Evolutionary conservation across 257 asterid genomes (phyloP), one percentile per base, ranked within the genome.

Genomic region (Orobanche coerulescens): DNA sequence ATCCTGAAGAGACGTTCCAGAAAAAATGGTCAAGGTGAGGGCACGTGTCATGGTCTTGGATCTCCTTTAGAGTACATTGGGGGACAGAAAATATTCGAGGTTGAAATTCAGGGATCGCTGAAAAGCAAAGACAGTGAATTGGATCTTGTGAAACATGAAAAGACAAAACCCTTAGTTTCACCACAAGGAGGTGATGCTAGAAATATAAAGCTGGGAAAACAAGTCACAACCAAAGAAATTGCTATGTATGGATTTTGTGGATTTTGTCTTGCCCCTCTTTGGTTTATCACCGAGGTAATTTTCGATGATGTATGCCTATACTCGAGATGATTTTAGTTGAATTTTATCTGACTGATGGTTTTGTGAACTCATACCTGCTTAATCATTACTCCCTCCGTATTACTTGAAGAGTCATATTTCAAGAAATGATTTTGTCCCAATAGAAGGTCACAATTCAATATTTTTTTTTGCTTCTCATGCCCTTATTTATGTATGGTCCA

Each of bases 201-300:
- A 31, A 71, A 59, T 71, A 31, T 31, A 62, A 78, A 64, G 30
- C 75, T 73, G 43, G 85, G 71, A 66, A 85, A 81, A 61, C 80
- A 79, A 74, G 62, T 78, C 69, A 84, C 97, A 2, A 69, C 92
- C 52, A 81, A 79, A 73, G 90, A 89, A 75, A 80, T 93, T 61
- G 99, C 99, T 70, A 68, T 80, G 39, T 89, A 80, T 70, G 99
- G 97, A 66, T 86, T n/a, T n/a, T n/a, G n/a, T n/a, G n/a, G n/a
- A n/a, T n/a, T 90, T 66, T 89, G 81, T 61, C 71, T 93, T 20
- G 99, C 99, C 53, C 99, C 99, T 58, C 87, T 93, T 70, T 93
- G 99, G 99, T 93, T 93, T 61, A 13, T 89, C 59, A 93, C 97
- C 0, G 99, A 93, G 97, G 99, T 85, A 76, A 31, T 43, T 62